Base-by-base conservation (phyloP, 2,329 filamentous ascomycete species). In the Zarea fungicola region DNA sequence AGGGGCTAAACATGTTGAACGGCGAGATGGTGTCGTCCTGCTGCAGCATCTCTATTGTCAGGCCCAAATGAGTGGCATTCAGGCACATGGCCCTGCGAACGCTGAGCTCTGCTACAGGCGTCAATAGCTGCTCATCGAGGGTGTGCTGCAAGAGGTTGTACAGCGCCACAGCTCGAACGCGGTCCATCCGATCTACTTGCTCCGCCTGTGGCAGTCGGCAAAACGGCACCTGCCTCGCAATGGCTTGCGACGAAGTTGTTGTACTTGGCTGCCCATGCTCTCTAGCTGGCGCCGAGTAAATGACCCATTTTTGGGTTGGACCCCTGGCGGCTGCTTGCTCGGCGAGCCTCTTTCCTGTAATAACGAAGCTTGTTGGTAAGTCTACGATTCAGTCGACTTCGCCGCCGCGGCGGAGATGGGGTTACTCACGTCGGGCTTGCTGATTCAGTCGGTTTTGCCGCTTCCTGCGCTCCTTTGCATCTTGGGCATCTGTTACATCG, bases 391-490 rank as follows among this genome's bases (percentile, higher is more conserved):
- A n/a, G n/a, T n/a, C 16, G 11, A 7, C 16, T 13, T 18, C 47
- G 29, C 34, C n/a, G 43, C 47, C 18, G 29, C 36, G 43, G 52
- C 49, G 34, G 37, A 40, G 25, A 48, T 52, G 37, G 48, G 42
- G 16, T 36, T 22, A 53, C 52, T 48, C 22, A 54, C 52, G 51
- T 5, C 52, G 50, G 8, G 50, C 48, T n/a, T 48, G 48, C 32
- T 54, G 52, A 13, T 49, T 54, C 3, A 54, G 21, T 3, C 52
- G 40, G 16, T 54, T 54, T 29, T 54, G 52, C 21, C 52, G 23
- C 16, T 31, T 54, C 21, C 52, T 49, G 21, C 52, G 43, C 10
- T 40, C 48, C 9, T 16, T 19, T 35, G 16, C 29, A 32, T 32
- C 29, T n/a, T n/a, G n/a, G n/a, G n/a, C n/a, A n/a, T n/a, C n/a